These are phyloP conservation scores for Fusarium incarnatum DNA, from an alignment of 2,329 filamentous ascomycete genomes.

Conservation along the genomic window DNA sequence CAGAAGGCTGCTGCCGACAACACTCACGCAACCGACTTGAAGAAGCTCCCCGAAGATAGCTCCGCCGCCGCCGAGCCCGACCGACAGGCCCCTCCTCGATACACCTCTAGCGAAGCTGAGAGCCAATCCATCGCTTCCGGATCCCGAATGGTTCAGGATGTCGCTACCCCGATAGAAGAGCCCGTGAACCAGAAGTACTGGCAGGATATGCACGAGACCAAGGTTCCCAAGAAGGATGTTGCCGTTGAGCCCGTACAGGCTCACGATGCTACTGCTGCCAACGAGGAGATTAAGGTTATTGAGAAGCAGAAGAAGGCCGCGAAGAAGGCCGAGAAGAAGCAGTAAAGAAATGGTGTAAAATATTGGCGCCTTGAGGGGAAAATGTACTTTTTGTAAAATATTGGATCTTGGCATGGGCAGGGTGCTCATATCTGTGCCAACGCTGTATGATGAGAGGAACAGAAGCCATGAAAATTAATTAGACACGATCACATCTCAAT, in stretches of 20 bases:
- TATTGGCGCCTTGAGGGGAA: constrained; percentile 8
- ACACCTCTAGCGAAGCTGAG: neutral
- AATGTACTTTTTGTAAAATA: constrained; percentile 43
- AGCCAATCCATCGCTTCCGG: constrained; percentile 2
- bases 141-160: constrained; percentile 28
- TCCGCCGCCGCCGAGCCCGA: neutral
- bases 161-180: constrained; percentile 24
- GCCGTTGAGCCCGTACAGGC: constrained; percentile 22
- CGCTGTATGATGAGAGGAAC: constrained; percentile 41
- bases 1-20: neutral
- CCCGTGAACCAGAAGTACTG: constrained; percentile 13
- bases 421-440: constrained; percentile 44
- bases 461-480: constrained; percentile 43
- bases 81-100: neutral
- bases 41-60: neutral
- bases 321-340: constrained; percentile 29
- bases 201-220: constrained; percentile 26
- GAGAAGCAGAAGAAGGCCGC: constrained; percentile 31
- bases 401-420: constrained; percentile 29
- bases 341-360: constrained; percentile 6
- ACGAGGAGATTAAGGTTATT: constrained; percentile 38
- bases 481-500: constrained; percentile 46
- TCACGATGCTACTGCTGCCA: constrained; percentile 50
- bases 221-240: constrained; percentile 29
- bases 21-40: neutral